Evolutionary conservation across 805 yeast genomes (phyloP), one percentile per base, ranked within the genome.

Genomic region (Candida jianshihensis): DNA sequence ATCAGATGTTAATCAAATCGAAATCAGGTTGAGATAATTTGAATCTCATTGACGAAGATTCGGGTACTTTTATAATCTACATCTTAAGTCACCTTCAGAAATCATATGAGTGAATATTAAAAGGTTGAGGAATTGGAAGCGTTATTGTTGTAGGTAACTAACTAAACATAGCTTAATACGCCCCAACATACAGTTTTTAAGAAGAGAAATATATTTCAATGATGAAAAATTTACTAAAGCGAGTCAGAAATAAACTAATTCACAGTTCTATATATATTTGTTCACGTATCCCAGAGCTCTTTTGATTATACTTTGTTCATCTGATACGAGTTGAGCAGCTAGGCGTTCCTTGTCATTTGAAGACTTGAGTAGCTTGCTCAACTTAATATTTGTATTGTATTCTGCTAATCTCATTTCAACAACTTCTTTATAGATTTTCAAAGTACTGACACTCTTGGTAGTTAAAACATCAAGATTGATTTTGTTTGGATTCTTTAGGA

Each of bases 401-500:
- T 37, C 40, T 24, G 36, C 34, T 6, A 17, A 18, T 39, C 57
- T 51, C n/a, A 29, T 22, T 2, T 34, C 32, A 4, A 51, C 39
- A 13, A 49, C n/a, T 12, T 46, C 47, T 18, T 28, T 28, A 26
- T 49, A 25, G 3, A 49, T 30, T 35, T 51, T 50, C 19, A 41
- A 42, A 1, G 53, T 48, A 30, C 40, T 46, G 6, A 48, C 15
- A 26, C 41, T 37, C 9, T 38, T 36, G 2, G 43, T 49, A 4
- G 52, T 44, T 9, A 52, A 30, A 3, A 46, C 7, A 8, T 43
- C 44, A 4, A 39, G 12, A 17, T 45, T 49, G 16, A 41, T 24
- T 33, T 44, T 48, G 1, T 36, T 35, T 27, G 41, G 47, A 19
- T 46, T 48, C 19, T 43, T 46, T 26, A 42, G 18, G 32, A 65